Evolutionary conservation across 2,329 filamentous ascomycete species (phyloP).

Genomic region (Sporothrix pseudoabietina): DNA sequence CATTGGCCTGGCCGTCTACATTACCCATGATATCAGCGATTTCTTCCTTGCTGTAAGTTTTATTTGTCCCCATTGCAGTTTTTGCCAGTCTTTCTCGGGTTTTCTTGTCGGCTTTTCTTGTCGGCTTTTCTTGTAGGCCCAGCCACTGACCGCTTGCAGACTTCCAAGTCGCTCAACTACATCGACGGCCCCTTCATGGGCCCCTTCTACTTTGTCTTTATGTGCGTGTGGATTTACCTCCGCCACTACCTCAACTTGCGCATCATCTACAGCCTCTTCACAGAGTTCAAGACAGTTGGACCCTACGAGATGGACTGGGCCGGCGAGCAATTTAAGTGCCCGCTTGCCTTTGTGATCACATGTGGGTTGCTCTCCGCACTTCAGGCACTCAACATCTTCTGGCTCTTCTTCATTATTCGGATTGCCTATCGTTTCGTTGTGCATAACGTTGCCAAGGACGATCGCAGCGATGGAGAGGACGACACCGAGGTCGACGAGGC

Average conservation of each 20-base stretch:
- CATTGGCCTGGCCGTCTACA: constrained; percentile 90
- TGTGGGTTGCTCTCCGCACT: constrained; percentile 64
- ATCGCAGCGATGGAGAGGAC: constrained; percentile 70
- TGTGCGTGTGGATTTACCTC: constrained; percentile 82
- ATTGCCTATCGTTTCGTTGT: constrained; percentile 72
- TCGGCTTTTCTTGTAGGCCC: background rate
- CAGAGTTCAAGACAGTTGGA: constrained; percentile 72
- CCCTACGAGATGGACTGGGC: constrained; percentile 78
- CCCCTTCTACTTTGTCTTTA: constrained; percentile 83
- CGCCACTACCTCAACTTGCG: constrained; percentile 82
- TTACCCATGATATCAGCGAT: constrained; percentile 91
- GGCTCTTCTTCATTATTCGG: constrained; percentile 75
- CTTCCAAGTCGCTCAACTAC: constrained; percentile 91
- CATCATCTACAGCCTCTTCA: constrained; percentile 75
- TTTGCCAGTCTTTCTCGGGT: background rate
- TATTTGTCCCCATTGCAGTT: background rate
- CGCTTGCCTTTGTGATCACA: constrained; percentile 68
- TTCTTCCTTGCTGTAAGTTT: constrained; percentile 85
- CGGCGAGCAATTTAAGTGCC: constrained; percentile 75
- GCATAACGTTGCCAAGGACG: constrained; percentile 65
- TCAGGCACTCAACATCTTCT: constrained; percentile 78
- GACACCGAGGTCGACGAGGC: constrained; percentile 56
- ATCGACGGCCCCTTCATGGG: constrained; percentile 75
- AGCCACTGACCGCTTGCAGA: constrained; percentile 52
- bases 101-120: background rate